Percentiles rank a stretch among this genome's conserved stretches.
Evolutionary conservation across 2,329 filamentous ascomycete species (phyloP).

Genomic region (Aspergillus terreus): DNA sequence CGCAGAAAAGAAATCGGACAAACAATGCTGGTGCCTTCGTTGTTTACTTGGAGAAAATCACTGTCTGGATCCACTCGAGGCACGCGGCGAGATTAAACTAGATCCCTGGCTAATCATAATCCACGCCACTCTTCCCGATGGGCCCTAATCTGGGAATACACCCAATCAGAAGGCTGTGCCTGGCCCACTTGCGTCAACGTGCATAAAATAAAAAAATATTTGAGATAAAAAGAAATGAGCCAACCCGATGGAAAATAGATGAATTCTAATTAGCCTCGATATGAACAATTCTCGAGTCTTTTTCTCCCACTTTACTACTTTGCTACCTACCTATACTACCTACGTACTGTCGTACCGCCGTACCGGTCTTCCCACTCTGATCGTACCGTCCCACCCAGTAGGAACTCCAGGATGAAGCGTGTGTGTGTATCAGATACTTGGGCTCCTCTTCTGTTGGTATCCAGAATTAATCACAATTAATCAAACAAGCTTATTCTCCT

Average conservation of each 20-base stretch:
- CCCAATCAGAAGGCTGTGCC: neutral
- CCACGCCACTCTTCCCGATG: neutral
- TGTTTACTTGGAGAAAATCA: neutral
- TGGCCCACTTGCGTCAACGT: neutral
- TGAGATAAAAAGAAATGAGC: neutral
- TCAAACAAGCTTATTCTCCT: slow-evolving; percentile 8
- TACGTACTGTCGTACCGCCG: too few relatives aligned
- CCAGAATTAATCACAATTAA: slow-evolving; percentile 8
- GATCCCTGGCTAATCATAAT: neutral
- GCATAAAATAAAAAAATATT: neutral
- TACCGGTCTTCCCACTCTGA: too few relatives aligned
- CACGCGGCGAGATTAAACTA: slow-evolving; percentile 5
- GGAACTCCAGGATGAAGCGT: too few relatives aligned
- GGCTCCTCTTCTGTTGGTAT: too few relatives aligned
- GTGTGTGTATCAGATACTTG: too few relatives aligned
- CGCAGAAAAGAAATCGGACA: neutral
- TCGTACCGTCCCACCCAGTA: too few relatives aligned
- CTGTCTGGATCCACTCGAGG: neutral
- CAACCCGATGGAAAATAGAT: neutral
- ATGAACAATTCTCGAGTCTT: too few relatives aligned
- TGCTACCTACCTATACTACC: too few relatives aligned
- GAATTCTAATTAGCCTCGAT: neutral
- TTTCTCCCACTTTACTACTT: too few relatives aligned
- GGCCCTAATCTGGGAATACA: neutral
- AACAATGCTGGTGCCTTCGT: too few relatives aligned